Percentiles rank a stretch among this genome's conserved stretches.
Evolutionary conservation across 228 moss, liverwort and hornwort genomes (phyloP).

Genomic region (Sphagnum magellanicum): DNA sequence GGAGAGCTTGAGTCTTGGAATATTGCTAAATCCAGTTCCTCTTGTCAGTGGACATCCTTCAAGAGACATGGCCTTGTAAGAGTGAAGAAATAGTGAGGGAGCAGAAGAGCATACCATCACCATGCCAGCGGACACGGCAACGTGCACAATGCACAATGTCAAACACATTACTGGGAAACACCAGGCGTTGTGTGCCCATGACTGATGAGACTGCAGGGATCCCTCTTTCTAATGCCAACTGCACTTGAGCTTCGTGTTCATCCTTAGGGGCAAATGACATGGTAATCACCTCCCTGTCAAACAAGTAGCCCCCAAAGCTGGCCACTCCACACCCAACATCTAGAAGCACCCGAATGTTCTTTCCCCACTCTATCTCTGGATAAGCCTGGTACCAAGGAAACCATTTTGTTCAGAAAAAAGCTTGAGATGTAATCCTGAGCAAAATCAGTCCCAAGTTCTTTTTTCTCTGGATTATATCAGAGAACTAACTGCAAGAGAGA

Average conservation of each 20-base stretch:
- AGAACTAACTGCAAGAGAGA: background rate
- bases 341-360: slow-evolving; percentile 32
- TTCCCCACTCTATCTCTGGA: slow-evolving; percentile 36
- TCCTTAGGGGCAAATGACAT: slow-evolving; percentile 64
- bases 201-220: slow-evolving; percentile 44
- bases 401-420: background rate
- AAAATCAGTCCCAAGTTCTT: too few relatives aligned
- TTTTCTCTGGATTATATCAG: background rate
- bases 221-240: slow-evolving; percentile 53
- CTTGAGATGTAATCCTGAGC: background rate
- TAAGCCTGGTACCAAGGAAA: slow-evolving; percentile 14
- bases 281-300: slow-evolving; percentile 38
- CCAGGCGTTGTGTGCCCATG: slow-evolving; percentile 49
- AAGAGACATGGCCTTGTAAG: too few relatives aligned
- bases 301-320: slow-evolving; percentile 51
- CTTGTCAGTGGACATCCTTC: too few relatives aligned
- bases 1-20: too few relatives aligned
- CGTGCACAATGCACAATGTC: slow-evolving; percentile 53
- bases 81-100: background rate
- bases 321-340: slow-evolving; percentile 60
- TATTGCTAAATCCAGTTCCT: too few relatives aligned
- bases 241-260: slow-evolving; percentile 56
- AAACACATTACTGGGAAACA: slow-evolving; percentile 41
- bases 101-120: slow-evolving; percentile 18
- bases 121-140: slow-evolving; percentile 46